Conservation (phyloP, 108 stramenopile species). For the Nitzschia sp. region DNA sequence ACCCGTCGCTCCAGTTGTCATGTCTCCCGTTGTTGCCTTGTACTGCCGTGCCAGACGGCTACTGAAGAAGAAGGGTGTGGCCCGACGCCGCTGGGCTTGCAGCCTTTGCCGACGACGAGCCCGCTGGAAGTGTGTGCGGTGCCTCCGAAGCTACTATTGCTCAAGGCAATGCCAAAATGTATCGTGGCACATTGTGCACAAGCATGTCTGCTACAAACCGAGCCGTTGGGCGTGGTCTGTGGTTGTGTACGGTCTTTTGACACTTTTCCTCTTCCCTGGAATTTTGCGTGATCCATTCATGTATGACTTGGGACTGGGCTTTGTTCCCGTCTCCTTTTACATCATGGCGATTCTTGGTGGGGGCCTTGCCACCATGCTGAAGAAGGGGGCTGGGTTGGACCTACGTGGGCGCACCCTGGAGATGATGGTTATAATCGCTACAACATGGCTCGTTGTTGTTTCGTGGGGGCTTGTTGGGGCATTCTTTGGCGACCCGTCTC, state of each 20-base stretch:
- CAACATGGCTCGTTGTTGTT: constrained; percentile 62
- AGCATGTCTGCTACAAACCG: constrained; percentile 93
- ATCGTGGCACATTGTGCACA: constrained; percentile 92
- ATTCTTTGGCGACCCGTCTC: constrained; percentile 69
- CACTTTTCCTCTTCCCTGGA: constrained; percentile 63
- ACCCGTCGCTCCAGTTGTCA: constrained; percentile 77
- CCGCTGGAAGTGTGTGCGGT: constrained; percentile 91
- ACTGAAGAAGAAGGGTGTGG: constrained; percentile 86
- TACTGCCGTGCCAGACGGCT: constrained; percentile 83
- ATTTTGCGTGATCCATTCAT: constrained; percentile 72
- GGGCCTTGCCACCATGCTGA: constrained; percentile 65
- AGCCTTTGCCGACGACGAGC: constrained; percentile 86
- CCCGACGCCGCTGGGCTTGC: constrained; percentile 89
- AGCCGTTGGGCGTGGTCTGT: constrained; percentile 76
- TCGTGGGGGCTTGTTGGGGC: constrained; percentile 74
- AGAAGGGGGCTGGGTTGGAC: constrained; percentile 68
- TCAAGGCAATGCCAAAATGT: constrained; percentile 92
- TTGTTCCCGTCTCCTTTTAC: constrained; percentile 69
- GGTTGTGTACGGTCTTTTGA: constrained; percentile 56
- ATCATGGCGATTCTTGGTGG: constrained; percentile 79
- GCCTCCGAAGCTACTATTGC: constrained; percentile 89
- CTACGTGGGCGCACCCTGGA: constrained; percentile 80
- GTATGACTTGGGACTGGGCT: constrained; percentile 71
- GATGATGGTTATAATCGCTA: constrained; percentile 58
- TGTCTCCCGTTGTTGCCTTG: constrained; percentile 78